Base-by-base conservation (phyloP, 371 early-diverging fungal genomes). In the Apophysomyces sp. region DNA sequence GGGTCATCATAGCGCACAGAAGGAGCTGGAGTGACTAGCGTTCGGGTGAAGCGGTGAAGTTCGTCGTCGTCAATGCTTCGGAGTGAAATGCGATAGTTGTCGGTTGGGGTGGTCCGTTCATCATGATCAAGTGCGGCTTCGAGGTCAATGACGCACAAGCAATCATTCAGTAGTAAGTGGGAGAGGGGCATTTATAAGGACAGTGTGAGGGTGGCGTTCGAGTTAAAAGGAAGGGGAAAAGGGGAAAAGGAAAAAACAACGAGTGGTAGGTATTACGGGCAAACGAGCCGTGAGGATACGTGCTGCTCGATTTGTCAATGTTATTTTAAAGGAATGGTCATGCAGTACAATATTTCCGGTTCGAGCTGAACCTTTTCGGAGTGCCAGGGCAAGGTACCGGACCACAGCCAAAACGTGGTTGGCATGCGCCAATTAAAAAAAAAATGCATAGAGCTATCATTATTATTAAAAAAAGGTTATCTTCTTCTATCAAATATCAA, bases 61-160 rank as follows among this genome's bases (percentile, higher is more conserved):
- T 67, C 68, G 16, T 67, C 68, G 37, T 67, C 68, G 68, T 67
- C 68, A 13, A 67, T 54, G 40, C 68, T 67, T 36, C 55, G 68
- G 28, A 67, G 62, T 15, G 62, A 62, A 40, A 67, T 62, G 24
- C 59, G 63, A 26, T 62, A 62, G n/a, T 58, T 32, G n/a, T 49
- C 49, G 9, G 49, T 18, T 44, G 49, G 49, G 21, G 49, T 44
- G 49, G 49, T 21, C 21, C 49, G 49, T 44, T 44, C 49, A 21
- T 44, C 34, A 11, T 34, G 34, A 34, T 0, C 49, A 4, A 44
- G 49, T 4, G 49, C 49, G 9, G 49, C 21, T 16, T 44, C 49
- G 9, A 44, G 21, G 49, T 44, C 49, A 21, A 44, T 44, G 49
- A 44, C 49, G 24, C 21, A 44, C 21, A 44, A 21, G 18, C 49